Evolutionary conservation across 2,329 filamentous ascomycete species (phyloP).

Genomic region (Pseudopithomyces maydicus): DNA sequence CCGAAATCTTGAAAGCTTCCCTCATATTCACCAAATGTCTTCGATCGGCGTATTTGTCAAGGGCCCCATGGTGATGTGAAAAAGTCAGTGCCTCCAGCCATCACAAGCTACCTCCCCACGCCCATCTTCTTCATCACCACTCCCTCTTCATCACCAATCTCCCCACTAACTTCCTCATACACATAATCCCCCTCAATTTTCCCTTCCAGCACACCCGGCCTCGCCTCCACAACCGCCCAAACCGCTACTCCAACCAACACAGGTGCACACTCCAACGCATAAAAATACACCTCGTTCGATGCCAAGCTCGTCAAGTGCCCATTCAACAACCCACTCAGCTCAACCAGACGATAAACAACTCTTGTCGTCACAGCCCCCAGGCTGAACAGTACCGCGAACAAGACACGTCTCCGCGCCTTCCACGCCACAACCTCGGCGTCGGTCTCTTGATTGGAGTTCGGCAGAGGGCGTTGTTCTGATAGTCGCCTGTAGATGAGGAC

Average conservation of each 20-base stretch:
- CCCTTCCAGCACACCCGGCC: not conserved
- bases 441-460: not conserved
- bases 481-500: not conserved
- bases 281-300: constrained; percentile 11
- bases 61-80: too few species aligned
- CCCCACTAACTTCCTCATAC: not conserved
- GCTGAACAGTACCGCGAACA: constrained; percentile 1
- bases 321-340: constrained; percentile 5
- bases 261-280: constrained; percentile 7
- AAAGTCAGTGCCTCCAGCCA: too few species aligned
- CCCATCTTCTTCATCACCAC: too few species aligned
- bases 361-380: not conserved
- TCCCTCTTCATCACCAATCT: not conserved
- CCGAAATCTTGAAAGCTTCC: too few species aligned
- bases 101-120: too few species aligned
- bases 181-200: not conserved
- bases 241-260: constrained; percentile 1
- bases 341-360: constrained; percentile 3
- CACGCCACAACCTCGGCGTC: not conserved
- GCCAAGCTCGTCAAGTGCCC: not conserved
- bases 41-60: too few species aligned
- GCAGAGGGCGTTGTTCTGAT: not conserved
- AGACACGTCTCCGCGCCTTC: not conserved
- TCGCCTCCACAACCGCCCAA: not conserved
- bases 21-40: too few species aligned